These are phyloP conservation scores for Dactylorhiza incarnata DNA, from an alignment of 106 monocot genomes.

Conservation along the genomic window DNA sequence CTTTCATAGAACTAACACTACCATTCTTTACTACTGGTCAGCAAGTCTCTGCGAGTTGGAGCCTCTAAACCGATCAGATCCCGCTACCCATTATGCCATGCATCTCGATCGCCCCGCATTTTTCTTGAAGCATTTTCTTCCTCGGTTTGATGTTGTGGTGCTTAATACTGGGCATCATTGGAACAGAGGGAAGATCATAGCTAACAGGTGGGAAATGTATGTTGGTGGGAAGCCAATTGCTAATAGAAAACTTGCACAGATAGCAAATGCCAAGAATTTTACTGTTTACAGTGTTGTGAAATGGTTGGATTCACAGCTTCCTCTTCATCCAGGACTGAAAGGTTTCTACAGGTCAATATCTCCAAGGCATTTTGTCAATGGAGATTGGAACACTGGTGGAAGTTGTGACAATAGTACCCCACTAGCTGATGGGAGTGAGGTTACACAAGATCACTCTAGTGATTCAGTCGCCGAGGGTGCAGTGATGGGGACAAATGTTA, in stretches of 20 bases:
- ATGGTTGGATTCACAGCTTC: constrained; percentile 66
- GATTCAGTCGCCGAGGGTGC: constrained; percentile 45
- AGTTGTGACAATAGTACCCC: constrained; percentile 73
- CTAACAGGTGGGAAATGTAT: constrained; percentile 76
- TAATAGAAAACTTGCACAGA: constrained; percentile 31
- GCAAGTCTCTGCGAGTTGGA: constrained; percentile 74
- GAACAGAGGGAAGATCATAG: constrained; percentile 79
- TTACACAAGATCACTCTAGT: constrained; percentile 40
- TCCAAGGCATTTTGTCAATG: constrained; percentile 81
- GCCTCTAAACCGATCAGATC: constrained; percentile 41
- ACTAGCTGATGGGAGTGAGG: constrained; percentile 49
- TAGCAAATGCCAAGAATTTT: constrained; percentile 52
- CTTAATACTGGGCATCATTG: constrained; percentile 96
- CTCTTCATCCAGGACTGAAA: constrained; percentile 38
- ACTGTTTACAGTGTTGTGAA: constrained; percentile 53
- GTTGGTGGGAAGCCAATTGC: constrained; percentile 42
- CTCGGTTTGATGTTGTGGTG: constrained; percentile 60
- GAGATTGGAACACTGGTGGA: constrained; percentile 97
- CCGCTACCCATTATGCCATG: constrained; percentile 45
- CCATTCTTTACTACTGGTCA: constrained; percentile 82
- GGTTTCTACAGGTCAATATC: constrained; percentile 76
- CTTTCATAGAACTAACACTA: constrained; percentile 68
- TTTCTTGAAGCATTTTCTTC: constrained; percentile 49
- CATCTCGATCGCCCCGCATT: constrained; percentile 72
- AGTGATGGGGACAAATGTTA: constrained; percentile 63